Base-by-base conservation (phyloP, 176 grass and related monocot species). In the Rhynchospora pubera region DNA sequence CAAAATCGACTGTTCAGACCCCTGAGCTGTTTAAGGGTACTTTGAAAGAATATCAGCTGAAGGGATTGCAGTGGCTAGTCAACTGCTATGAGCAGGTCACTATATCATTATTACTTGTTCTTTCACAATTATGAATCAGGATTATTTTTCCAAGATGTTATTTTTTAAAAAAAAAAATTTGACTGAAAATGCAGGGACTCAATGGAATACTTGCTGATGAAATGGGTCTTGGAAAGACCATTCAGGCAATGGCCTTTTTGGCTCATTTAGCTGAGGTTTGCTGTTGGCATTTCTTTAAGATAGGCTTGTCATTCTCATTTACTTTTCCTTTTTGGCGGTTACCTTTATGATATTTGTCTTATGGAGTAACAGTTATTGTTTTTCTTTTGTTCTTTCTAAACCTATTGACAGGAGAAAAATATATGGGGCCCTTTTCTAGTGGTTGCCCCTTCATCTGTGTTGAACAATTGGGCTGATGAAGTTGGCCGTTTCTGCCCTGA, bases 381-480 rank as follows among this genome's bases (percentile, higher is more conserved):
- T 65, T n/a, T 87, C 79, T 84, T 16, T 26, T 23, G 22, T 69
- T 15, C 84, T 82, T 87, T 21, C 65, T 48, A 77, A 53, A 55
- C 55, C 50, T 77, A 32, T 79, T 61, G 82, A 72, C 91, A 99
- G 97, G 97, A 99, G 82, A 99, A 99, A 72, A 96, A 99, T 87
- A 99, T 99, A 90, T 99, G 97, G 97, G 97, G 97, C 55, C 97
- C 97, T 69, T 99, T 99, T 91, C 82, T 99, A 83, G 93, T 99
- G 21, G 93, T 99, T 85, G 97, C 97, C 87, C 97, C 97, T 75
- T 91, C 97, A 86, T 99, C 97, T 78, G 97, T 99, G 79, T 84
- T 99, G 80, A 99, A 99, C 85, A 99, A 99, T 87, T 99, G 97
- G 97, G 97, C 93, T 77, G 97, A 99, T 90, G 97, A 99, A 92